Evolutionary conservation across 495 filamentous ascomycete genomes (phyloP).

Genomic region (Talaromyces trachyspermus): DNA sequence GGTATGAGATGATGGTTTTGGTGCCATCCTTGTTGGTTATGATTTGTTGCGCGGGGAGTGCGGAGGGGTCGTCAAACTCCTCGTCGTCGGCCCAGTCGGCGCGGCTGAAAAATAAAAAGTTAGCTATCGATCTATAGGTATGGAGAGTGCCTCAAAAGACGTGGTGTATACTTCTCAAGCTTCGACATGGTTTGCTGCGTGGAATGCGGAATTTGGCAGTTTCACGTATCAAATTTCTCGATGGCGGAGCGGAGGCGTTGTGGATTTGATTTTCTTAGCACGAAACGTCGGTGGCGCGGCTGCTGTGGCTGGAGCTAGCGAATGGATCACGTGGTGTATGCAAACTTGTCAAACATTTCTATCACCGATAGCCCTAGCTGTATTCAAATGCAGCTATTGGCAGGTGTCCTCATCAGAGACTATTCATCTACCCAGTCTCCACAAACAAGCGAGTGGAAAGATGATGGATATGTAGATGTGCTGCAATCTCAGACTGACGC

Average conservation of each 20-base stretch:
- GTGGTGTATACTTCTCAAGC: constrained; percentile 36
- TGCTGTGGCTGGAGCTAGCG: constrained; percentile 9
- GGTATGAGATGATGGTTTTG: constrained; percentile 87
- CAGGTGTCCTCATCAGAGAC: too few relatives aligned
- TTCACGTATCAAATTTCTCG: constrained; percentile 33
- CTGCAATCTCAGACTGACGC: too few relatives aligned
- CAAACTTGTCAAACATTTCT: not conserved
- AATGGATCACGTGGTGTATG: constrained; percentile 6
- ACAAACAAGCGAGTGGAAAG: too few relatives aligned
- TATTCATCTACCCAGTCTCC: too few relatives aligned
- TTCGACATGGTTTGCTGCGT: constrained; percentile 38
- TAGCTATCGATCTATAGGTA: constrained; percentile 11
- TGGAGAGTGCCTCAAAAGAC: not conserved
- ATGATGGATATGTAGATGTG: too few relatives aligned
- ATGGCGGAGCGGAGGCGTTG: constrained; percentile 40
- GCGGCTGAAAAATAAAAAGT: constrained; percentile 37
- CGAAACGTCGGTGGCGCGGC: constrained; percentile 1
- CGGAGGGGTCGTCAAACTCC: constrained; percentile 72
- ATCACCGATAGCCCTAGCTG: too few relatives aligned
- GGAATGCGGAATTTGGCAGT: constrained; percentile 17
- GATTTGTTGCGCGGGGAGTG: constrained; percentile 76
- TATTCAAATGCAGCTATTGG: too few relatives aligned
- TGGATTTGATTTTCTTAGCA: constrained; percentile 34
- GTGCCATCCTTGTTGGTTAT: constrained; percentile 96
- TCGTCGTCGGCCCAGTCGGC: constrained; percentile 97